Percentiles rank a stretch among this genome's conserved stretches.
Evolutionary conservation across 441 rosid species (phyloP).

Genomic region (Euphorbia corollata): DNA sequence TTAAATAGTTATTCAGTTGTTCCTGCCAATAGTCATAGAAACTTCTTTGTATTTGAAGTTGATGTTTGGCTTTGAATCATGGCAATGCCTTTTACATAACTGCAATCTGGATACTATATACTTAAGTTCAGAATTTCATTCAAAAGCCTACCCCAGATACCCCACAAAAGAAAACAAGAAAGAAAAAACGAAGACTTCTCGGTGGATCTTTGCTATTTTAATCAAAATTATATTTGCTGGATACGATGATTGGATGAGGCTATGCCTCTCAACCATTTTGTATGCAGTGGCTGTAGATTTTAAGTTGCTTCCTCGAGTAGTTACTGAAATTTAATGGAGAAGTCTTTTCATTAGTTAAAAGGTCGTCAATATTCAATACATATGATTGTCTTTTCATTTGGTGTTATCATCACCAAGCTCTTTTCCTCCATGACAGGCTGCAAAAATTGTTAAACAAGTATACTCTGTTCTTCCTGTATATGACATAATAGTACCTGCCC

Average conservation of each 20-base stretch:
- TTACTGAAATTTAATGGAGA: background rate
- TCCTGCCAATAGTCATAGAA: background rate
- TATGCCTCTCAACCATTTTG: background rate
- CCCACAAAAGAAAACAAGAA: too few species aligned
- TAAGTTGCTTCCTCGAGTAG: background rate
- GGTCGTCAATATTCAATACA: background rate
- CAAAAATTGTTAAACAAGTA: slow-evolving; percentile 74
- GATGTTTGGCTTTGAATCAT: background rate
- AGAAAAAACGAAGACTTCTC: background rate
- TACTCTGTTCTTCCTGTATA: slow-evolving; percentile 84
- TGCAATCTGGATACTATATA: background rate
- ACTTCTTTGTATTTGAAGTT: background rate
- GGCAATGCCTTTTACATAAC: background rate
- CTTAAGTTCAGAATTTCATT: background rate
- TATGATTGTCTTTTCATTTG: background rate
- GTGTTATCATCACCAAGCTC: background rate
- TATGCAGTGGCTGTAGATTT: background rate
- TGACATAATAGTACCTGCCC: slow-evolving; percentile 75
- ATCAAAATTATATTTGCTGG: background rate
- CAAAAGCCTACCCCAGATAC: background rate
- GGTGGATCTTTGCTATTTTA: background rate
- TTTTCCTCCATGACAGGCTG: slow-evolving; percentile 50
- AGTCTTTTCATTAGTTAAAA: background rate
- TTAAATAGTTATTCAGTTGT: background rate
- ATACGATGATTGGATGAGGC: background rate